Evolutionary conservation across 495 filamentous ascomycete species (phyloP), one percentile per base, ranked within the genome.

Genomic region (Oidiodendron maius): DNA sequence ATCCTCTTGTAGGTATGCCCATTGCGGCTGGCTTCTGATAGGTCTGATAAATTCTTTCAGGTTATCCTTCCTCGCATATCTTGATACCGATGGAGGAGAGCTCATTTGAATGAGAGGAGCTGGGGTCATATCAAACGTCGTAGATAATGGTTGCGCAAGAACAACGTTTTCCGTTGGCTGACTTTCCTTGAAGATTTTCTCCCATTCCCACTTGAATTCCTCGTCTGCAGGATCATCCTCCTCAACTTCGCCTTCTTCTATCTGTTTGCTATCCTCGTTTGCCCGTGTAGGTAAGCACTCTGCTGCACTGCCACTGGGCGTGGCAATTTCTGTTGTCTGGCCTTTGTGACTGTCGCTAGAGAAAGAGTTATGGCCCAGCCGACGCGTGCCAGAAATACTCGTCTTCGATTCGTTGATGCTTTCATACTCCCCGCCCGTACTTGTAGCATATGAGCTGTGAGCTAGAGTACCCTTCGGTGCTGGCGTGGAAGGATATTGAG

Each of bases 31-130:
- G 16, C 66, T 60, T 20, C 72, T 66, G 44, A 78, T 64, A 20
- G 62, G 63, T 38, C 55, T 46, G 2, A 51, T 53, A 44, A 71
- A 76, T 15, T 71, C 71, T 32, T 70, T 61, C 5, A 66, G 25
- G 50, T 76, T 72, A 12, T 65, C 58, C n/a, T 66, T 62, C 12
- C 61, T 67, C 49, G 75, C 69, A 56, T 66, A 78, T 44, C 61
- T 76, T 30, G 68, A 74, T 45, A 78, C 46, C 3, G 53, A 54
- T 13, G 45, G 18, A 30, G 45, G 36, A 40, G 52, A 40, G 28
- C 38, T 47, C 12, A 34, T 6, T 18, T 48, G 24, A 17, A 56
- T 23, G 3, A 60, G 23, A 16, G 57, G 57, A 13, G 57, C 54
- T 12, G 57, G 57, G 10, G 57, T 57, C 8, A 53, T 44, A 9